phyloP scores from a whole-genome alignment of 768 basidiomycete genomes.

The Inosperma sp. region DNA sequence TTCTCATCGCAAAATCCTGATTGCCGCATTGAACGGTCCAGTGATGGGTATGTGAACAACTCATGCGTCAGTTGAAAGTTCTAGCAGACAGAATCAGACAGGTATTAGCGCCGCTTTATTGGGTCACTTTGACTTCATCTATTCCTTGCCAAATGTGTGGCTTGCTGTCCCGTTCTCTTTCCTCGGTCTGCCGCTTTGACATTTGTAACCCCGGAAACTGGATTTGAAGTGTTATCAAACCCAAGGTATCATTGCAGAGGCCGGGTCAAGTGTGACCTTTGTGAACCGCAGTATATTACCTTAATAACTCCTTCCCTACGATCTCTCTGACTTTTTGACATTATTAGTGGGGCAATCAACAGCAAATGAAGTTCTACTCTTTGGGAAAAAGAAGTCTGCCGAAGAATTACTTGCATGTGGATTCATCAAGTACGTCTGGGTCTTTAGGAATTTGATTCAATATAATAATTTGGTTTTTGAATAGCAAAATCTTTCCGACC shows the following conservation, averaged over 20 bases:
- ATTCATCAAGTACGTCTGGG: too few relatives aligned
- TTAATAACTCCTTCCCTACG: too few relatives aligned
- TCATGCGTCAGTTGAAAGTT: too few relatives aligned
- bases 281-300: conserved; percentile 52
- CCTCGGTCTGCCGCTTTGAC: too few relatives aligned
- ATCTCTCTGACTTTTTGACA: too few relatives aligned
- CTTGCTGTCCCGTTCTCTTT: conserved; percentile 66
- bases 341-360: conserved; percentile 58
- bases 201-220: too few relatives aligned
- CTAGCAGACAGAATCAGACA: too few relatives aligned
- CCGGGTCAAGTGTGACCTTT: conserved; percentile 65
- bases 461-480: conserved; percentile 6
- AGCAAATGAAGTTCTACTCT: conserved; percentile 68
- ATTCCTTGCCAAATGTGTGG: conserved; percentile 57
- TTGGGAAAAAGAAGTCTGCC: conserved; percentile 61
- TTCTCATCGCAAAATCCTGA: conserved; percentile 61
- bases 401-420: conserved; percentile 52
- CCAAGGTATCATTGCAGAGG: conserved; percentile 66
- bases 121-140: conserved; percentile 76
- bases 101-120: conserved; percentile 52
- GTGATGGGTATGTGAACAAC: too few relatives aligned
- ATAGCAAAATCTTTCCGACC: conserved; percentile 56
- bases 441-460: conserved; percentile 54
- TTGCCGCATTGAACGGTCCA: conserved; percentile 70
- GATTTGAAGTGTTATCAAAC: too few relatives aligned